Conservation (phyloP, 306 rosid genomes). For the Sindora glabra region DNA sequence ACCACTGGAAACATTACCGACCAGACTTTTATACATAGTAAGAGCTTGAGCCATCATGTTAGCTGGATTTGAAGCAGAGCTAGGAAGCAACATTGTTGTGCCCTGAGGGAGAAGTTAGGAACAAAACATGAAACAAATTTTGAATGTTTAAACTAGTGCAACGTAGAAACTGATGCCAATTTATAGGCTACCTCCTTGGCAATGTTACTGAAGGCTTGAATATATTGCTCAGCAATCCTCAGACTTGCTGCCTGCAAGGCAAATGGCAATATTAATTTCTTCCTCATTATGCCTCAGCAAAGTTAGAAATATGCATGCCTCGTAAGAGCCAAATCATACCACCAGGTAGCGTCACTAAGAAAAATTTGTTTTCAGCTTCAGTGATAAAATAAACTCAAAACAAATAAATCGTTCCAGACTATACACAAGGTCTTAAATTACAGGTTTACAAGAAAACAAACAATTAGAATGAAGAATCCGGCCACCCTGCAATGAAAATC, state of each 20-base stretch:
- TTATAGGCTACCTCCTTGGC: constrained; percentile 74
- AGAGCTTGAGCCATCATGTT: constrained; percentile 95
- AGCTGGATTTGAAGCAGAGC: constrained; percentile 78
- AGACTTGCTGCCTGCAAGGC: constrained; percentile 88
- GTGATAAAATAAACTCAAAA: background rate
- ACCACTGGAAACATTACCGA: constrained; percentile 41
- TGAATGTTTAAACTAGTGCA: background rate
- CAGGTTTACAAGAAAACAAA: constrained; percentile 7
- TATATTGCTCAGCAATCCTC: constrained; percentile 86
- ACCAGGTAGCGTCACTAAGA: background rate
- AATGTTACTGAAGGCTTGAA: constrained; percentile 74
- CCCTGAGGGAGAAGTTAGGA: constrained; percentile 40
- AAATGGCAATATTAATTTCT: constrained; percentile 19
- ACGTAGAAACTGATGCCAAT: background rate
- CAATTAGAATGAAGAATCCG: background rate
- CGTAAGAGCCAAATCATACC: background rate
- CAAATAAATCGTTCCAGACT: constrained; percentile 3
- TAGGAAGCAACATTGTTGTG: constrained; percentile 93
- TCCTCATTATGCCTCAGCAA: background rate
- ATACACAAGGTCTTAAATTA: background rate
- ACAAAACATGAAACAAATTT: background rate
- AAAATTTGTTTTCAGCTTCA: background rate
- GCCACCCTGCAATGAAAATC: background rate
- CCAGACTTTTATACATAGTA: constrained; percentile 70
- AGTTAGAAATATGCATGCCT: background rate